Percentiles rank a stretch among this genome's conserved stretches.
Conservation (phyloP, 352 stramenopile genomes). For the Saprolegnia parasitica region DNA sequence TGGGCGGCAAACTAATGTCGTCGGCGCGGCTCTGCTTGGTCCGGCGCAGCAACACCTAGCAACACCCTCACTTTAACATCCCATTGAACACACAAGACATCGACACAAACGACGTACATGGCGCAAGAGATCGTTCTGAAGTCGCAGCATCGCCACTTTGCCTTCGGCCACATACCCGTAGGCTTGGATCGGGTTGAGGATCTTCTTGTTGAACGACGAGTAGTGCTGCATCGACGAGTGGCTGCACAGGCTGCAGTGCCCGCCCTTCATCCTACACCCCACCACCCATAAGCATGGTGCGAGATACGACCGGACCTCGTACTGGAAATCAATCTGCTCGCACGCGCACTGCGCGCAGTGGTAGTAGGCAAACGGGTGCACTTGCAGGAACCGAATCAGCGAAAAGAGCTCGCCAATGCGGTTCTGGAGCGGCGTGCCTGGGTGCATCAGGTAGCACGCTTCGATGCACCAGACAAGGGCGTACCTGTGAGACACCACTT, state of each 20-base stretch:
- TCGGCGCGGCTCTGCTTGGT: conserved; percentile 98
- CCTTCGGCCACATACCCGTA: conserved; percentile 92
- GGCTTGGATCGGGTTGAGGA: conserved; percentile 97
- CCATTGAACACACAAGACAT: too few species aligned
- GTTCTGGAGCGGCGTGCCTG: conserved; percentile 93
- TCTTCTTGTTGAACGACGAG: conserved; percentile 97
- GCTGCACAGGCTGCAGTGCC: conserved; percentile 88
- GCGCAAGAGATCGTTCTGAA: conserved; percentile 92
- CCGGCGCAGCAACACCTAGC: conserved; percentile 93
- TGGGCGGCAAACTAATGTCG: conserved; percentile 88
- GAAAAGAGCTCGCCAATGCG: conserved; percentile 94
- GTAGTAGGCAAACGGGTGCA: conserved; percentile 98
- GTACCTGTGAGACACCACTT: conserved; percentile 97
- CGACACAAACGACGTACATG: conserved; percentile 45
- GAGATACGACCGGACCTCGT: conserved; percentile 35
- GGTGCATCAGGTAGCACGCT: conserved; percentile 4
- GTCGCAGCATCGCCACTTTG: conserved; percentile 92
- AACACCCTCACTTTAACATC: background rate
- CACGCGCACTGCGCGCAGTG: conserved; percentile 94
- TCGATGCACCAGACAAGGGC: background rate
- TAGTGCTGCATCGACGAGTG: conserved; percentile 96
- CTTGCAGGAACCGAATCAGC: conserved; percentile 95
- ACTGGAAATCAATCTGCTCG: conserved; percentile 95
- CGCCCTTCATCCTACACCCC: conserved; percentile 38
- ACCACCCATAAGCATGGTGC: background rate